A percentile compares a stretch with the other conserved stretches of the same genome.
These are phyloP conservation scores for Pseudonitzschia multiseries DNA, from an alignment of 108 stramenopile genomes.

Conservation along the genomic window DNA sequence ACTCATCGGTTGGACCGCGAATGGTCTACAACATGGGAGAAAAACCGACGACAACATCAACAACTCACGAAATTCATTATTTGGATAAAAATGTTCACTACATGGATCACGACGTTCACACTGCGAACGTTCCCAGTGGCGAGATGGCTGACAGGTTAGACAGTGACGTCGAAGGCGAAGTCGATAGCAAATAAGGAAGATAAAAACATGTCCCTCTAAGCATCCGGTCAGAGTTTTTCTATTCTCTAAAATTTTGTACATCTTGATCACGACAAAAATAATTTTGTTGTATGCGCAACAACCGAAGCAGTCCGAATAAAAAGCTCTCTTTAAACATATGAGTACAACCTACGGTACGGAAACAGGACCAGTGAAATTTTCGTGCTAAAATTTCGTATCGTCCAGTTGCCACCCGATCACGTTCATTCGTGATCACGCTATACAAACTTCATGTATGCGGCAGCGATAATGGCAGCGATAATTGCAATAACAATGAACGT, in stretches of 20 bases:
- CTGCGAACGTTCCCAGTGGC: conserved; percentile 26
- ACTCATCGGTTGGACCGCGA: conserved; percentile 70
- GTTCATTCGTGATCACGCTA: background rate
- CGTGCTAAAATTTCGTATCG: no score
- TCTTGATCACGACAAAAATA: no score
- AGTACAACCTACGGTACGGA: no score
- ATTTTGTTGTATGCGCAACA: no score
- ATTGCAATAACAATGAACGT: conserved; percentile 31
- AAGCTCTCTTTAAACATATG: no score
- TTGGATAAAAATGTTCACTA: background rate
- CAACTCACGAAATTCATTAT: background rate
- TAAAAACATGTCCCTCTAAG: background rate
- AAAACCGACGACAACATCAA: conserved; percentile 7
- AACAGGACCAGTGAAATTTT: no score
- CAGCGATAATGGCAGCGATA: conserved; percentile 43
- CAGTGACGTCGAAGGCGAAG: conserved; percentile 18
- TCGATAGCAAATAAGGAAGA: background rate
- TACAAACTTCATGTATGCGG: conserved; percentile 38
- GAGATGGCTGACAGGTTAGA: conserved; percentile 12
- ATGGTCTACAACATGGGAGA: conserved; percentile 26
- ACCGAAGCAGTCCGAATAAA: no score
- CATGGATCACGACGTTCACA: conserved; percentile 15
- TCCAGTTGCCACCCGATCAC: background rate
- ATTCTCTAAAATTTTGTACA: no score
- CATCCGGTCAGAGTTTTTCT: background rate